Evolutionary conservation across 495 filamentous ascomycete genomes (phyloP).

Genomic region (Talaromyces ruber): DNA sequence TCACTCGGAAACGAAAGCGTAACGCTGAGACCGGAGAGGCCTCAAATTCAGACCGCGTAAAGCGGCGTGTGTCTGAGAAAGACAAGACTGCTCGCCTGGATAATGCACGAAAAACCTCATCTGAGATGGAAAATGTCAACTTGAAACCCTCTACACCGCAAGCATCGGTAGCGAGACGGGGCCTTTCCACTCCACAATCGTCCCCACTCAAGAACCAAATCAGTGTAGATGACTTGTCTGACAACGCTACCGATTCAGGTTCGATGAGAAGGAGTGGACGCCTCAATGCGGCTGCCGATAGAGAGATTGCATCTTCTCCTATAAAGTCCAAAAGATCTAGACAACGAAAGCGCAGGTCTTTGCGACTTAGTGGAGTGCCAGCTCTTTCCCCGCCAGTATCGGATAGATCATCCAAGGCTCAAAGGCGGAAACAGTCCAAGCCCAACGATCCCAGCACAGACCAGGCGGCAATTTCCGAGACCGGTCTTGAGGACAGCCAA

Average conservation of each 20-base stretch:
- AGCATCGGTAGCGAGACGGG: neutral
- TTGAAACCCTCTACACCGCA: neutral
- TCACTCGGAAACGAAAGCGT: slow-evolving; percentile 33
- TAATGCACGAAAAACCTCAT: neutral
- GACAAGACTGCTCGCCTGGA: neutral
- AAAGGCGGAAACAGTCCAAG: slow-evolving; percentile 11
- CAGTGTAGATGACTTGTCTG: neutral
- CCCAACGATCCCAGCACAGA: neutral
- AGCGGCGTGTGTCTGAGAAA: neutral
- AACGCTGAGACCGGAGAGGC: slow-evolving; percentile 11
- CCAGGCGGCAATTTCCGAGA: neutral
- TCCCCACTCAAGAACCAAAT: neutral
- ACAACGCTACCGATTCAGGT: neutral
- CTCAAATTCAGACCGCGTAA: slow-evolving; percentile 6
- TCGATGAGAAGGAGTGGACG: neutral
- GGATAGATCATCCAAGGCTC: neutral
- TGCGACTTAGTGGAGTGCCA: neutral
- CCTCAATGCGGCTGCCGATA: neutral
- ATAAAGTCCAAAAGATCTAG: neutral
- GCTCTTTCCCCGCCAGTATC: neutral
- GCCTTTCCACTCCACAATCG: neutral
- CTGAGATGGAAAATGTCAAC: neutral
- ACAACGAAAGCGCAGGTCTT: neutral
- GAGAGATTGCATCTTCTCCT: neutral
- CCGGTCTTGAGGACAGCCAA: slow-evolving; percentile 9